Evolutionary conservation across 2,329 filamentous ascomycete species (phyloP), one percentile per base, ranked within the genome.

Genomic region (Ustilaginoidea virens): DNA sequence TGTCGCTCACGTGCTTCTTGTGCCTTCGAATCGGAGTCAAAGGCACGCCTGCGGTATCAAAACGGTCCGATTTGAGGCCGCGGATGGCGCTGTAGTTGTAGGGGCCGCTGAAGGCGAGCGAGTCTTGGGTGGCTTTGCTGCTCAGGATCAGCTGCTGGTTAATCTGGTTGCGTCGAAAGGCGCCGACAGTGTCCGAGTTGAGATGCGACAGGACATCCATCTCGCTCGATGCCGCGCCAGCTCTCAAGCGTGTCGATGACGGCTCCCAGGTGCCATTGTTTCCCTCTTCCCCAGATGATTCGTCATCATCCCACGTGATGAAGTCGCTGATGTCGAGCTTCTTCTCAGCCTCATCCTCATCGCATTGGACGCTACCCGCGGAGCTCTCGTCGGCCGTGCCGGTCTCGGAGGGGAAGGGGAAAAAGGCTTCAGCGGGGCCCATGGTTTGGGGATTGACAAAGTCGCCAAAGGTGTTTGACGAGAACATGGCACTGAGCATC

Each of bases 401-500:
- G 30, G 67, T 63, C 36, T 80, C 74, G 9, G 69, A 66, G 8
- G 64, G 63, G 30, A 76, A 73, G 5, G 78, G 70, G 42, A 80
- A 85, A 49, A 83, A 85, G 6, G 79, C 77, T 51, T 85, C 79
- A 1, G 74, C 65, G 2, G 79, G 76, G 1, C 78, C 79, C 43
- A 81, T 63, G n/a, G 72, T 63, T 44, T 80, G 73, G 5, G 69
- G 70, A 38, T 66, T 66, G 50, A 72, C 56, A 33, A 65, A 65
- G 41, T 69, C 64, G 23, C 62, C 64, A 39, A 68, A 66, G 1
- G 63, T 60, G 36, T 63, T 63, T 31, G 58, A 60, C 2, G 65
- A 66, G 31, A 74, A 65, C 55, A 83, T 74, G 40, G 74, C 76
- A 27, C 75, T 76, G 56, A 86, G 73, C 79, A 86, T 85, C 38